A percentile compares a stretch with the other conserved stretches of the same genome.
Evolutionary conservation across 345 rosid species (phyloP).

Genomic region (Citrus glauca): DNA sequence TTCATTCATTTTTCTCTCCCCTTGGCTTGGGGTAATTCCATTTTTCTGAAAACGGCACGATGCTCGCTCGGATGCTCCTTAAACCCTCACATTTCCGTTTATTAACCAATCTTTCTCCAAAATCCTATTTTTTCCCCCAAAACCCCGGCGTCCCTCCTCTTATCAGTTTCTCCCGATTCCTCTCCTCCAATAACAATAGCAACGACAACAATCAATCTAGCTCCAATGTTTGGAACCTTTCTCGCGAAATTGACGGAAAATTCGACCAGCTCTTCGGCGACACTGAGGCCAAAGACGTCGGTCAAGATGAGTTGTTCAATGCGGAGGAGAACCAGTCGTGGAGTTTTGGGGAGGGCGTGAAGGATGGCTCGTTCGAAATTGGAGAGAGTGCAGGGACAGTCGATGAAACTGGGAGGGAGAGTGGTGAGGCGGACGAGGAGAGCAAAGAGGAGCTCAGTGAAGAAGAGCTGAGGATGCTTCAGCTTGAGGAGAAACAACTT

Average conservation of each 20-base stretch:
- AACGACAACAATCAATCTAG: conserved; percentile 9
- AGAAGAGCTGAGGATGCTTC: conserved; percentile 39
- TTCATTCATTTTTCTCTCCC: background rate
- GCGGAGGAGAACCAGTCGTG: conserved; percentile 36
- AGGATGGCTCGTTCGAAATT: conserved; percentile 36
- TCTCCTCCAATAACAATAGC: conserved; percentile 39
- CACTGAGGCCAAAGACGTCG: conserved; percentile 34
- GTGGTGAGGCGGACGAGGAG: conserved; percentile 11
- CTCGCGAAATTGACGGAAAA: conserved; percentile 40
- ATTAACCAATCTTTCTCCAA: conserved; percentile 33
- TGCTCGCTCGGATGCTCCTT: conserved; percentile 69
- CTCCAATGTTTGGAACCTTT: conserved; percentile 47
- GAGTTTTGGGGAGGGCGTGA: conserved; percentile 46
- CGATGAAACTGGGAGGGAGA: conserved; percentile 16
- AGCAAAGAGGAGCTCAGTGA: conserved; percentile 20
- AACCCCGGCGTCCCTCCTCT: conserved; percentile 21
- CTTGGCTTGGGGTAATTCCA: background rate
- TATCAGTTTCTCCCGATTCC: conserved; percentile 19
- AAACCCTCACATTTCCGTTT: conserved; percentile 58
- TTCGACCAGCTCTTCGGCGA: conserved; percentile 31
- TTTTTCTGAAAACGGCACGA: conserved; percentile 13
- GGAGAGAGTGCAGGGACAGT: conserved; percentile 20
- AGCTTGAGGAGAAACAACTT: conserved; percentile 62
- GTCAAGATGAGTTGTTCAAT: conserved; percentile 29
- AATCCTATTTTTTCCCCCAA: conserved; percentile 20